Evolutionary conservation across 805 yeast species (phyloP).

Genomic region (Metschnikowia baotianmanensis): DNA sequence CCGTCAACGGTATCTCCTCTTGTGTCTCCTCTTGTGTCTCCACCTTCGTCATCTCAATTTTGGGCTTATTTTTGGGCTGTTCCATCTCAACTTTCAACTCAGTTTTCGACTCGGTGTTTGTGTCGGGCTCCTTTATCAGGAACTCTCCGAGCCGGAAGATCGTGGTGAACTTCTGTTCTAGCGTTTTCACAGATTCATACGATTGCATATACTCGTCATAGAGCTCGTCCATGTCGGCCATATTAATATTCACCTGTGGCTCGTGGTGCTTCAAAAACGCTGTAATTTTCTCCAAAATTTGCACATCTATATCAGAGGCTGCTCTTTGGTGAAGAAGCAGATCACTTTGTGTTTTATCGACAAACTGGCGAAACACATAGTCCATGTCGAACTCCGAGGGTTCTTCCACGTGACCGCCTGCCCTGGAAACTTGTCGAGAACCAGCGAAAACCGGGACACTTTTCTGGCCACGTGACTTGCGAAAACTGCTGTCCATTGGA

Average conservation of each 20-base stretch:
- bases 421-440: constrained; percentile 2
- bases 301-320: constrained; percentile 34
- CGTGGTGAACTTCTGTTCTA: constrained; percentile 31
- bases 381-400: constrained; percentile 10
- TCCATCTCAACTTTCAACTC: neutral
- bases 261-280: constrained; percentile 36
- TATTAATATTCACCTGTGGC: constrained; percentile 26
- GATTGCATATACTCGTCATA: constrained; percentile 26
- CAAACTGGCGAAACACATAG: constrained; percentile 15
- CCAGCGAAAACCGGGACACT: constrained; percentile 5
- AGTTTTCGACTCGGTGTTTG: neutral
- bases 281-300: constrained; percentile 33
- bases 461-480: constrained; percentile 17
- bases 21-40: too few relatives aligned
- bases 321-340: constrained; percentile 21
- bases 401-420: neutral
- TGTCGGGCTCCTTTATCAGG: constrained; percentile 3
- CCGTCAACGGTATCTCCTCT: neutral
- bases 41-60: too few relatives aligned
- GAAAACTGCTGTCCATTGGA: constrained; percentile 24
- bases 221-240: constrained; percentile 24
- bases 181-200: constrained; percentile 26
- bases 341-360: constrained; percentile 10
- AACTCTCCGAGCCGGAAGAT: constrained; percentile 33
- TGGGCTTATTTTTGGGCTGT: too few relatives aligned